Conservation (phyloP, 73 alveolate species). For the Tetrahymena malaccensis region DNA sequence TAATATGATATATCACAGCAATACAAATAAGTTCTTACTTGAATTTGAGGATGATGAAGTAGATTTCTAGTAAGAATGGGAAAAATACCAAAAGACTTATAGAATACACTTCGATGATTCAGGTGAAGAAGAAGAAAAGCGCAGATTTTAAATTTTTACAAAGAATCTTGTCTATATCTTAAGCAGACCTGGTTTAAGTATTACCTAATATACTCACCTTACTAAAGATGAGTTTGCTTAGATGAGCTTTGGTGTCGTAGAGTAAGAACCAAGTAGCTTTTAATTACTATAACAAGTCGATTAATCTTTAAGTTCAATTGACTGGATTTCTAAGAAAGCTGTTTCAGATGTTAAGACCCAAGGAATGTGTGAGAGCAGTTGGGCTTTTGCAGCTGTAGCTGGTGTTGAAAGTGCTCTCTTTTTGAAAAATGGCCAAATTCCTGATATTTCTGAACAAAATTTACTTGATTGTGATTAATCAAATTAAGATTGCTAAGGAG, state of each 20-base stretch:
- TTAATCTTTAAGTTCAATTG: background rate
- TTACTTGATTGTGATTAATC: background rate
- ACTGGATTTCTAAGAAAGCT: background rate
- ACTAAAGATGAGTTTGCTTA: background rate
- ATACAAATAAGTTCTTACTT: background rate
- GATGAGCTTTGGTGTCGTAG: background rate
- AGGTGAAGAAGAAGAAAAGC: background rate
- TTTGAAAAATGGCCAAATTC: background rate
- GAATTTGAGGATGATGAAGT: background rate
- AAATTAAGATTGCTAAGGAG: background rate
- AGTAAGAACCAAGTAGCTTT: background rate
- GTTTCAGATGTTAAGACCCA: background rate
- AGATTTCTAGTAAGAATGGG: background rate
- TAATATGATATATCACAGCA: background rate
- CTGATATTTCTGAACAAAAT: background rate
- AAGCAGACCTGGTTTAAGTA: background rate
- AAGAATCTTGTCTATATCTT: background rate
- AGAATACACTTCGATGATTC: background rate
- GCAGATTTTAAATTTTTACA: background rate
- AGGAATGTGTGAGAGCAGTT: background rate
- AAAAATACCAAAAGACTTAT: background rate
- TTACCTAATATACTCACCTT: background rate
- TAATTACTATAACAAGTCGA: background rate
- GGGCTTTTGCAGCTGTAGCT: background rate
- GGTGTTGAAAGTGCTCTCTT: background rate